These are phyloP conservation scores for Ophiostoma sp. DNA, from an alignment of 2,329 filamentous ascomycete genomes.

Conservation along the genomic window DNA sequence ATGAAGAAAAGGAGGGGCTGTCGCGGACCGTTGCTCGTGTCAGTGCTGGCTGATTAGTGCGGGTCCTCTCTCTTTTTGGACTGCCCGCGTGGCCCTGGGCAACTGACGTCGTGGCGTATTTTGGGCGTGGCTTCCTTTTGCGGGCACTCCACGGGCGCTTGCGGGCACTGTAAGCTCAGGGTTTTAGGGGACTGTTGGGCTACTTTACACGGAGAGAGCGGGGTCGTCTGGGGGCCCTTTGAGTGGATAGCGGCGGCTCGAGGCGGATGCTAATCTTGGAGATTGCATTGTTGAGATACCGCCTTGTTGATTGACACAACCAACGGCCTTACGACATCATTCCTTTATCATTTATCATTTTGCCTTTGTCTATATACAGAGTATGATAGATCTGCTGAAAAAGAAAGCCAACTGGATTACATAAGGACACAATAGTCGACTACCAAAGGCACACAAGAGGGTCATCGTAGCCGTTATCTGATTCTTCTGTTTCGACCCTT, in stretches of 20 bases:
- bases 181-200: neutral
- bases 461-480: too few species aligned
- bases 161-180: neutral
- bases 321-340: too few species aligned
- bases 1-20: neutral
- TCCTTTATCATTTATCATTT: too few species aligned
- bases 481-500: too few species aligned
- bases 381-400: too few species aligned
- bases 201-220: neutral
- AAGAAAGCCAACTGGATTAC: too few species aligned
- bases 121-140: too few species aligned
- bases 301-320: too few species aligned
- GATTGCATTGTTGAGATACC: neutral
- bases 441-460: too few species aligned
- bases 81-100: neutral
- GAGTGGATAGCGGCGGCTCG: neutral
- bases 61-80: neutral
- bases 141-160: too few species aligned
- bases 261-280: neutral
- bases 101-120: slow-evolving; percentile 13
- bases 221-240: neutral
- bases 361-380: too few species aligned
- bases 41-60: neutral
- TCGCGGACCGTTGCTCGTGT: neutral
- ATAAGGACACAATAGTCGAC: too few species aligned